Evolutionary conservation across 495 filamentous ascomycete species (phyloP).

Genomic region (Evansstolkia leycettana): DNA sequence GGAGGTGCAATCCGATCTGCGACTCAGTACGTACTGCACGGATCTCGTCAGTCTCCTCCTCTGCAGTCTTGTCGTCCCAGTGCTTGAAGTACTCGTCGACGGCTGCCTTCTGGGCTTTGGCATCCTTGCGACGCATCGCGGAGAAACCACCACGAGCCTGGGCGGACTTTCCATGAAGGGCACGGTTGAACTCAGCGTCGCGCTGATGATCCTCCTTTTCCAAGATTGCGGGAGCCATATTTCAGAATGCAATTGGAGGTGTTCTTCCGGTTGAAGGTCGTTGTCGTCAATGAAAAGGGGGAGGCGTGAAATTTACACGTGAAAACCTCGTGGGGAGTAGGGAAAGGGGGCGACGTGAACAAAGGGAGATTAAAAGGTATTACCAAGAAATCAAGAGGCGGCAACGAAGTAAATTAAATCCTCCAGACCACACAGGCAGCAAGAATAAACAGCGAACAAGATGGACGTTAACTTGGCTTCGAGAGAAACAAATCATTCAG

Average conservation of each 20-base stretch:
- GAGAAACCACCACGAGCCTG: conserved; percentile 57
- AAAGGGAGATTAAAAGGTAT: not conserved
- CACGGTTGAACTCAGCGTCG: conserved; percentile 90
- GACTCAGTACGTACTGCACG: conserved; percentile 47
- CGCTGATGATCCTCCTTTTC: conserved; percentile 78
- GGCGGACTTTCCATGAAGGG: conserved; percentile 78
- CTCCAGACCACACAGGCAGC: not conserved
- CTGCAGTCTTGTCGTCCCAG: conserved; percentile 84
- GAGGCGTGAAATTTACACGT: conserved; percentile 2
- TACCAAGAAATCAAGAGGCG: conserved; percentile 1
- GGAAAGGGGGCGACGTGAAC: conserved; percentile 1
- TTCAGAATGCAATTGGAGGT: conserved; percentile 15
- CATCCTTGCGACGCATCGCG: conserved; percentile 79
- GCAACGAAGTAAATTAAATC: conserved; percentile 1
- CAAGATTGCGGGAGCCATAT: conserved; percentile 64
- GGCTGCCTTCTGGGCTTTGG: conserved; percentile 70
- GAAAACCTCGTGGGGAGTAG: conserved; percentile 5
- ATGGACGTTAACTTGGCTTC: not conserved
- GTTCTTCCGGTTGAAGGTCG: too few relatives aligned
- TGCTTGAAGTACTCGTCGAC: conserved; percentile 99
- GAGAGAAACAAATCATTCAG: too few relatives aligned
- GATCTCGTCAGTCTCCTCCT: conserved; percentile 66
- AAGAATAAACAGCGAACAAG: not conserved
- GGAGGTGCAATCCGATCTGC: too few relatives aligned
- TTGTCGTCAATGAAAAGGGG: conserved; percentile 13